Conservation (phyloP, 2,329 filamentous ascomycete species). For the Hypomyces rosellus region DNA sequence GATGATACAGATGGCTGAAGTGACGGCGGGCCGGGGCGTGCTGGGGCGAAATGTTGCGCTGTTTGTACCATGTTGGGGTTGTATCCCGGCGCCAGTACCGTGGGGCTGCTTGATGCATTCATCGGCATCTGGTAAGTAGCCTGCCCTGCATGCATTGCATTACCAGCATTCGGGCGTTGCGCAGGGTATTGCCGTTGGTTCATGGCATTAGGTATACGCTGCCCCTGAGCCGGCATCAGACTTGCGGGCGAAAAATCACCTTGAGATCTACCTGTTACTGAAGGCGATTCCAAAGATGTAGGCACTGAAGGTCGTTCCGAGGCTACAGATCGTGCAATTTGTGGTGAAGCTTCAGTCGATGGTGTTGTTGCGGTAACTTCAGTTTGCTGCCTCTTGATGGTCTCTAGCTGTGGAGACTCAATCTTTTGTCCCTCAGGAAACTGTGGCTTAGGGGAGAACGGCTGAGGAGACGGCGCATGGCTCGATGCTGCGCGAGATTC, state of each 20-base stretch:
- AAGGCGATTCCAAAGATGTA: background rate
- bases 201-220: no score
- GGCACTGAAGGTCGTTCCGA: conserved; percentile 1
- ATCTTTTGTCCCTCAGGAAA: background rate
- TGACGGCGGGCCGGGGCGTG: background rate
- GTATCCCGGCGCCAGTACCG: no score
- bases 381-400: background rate
- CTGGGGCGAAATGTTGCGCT: background rate
- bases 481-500: background rate
- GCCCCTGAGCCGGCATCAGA: no score
- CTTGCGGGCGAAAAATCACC: background rate
- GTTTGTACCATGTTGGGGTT: no score
- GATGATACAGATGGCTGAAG: background rate
- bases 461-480: conserved; percentile 4
- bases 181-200: no score
- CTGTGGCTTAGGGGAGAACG: conserved; percentile 5
- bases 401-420: background rate
- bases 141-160: background rate
- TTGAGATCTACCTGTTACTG: background rate
- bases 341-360: conserved; percentile 5
- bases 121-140: background rate
- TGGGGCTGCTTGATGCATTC: background rate
- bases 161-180: no score
- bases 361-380: background rate
- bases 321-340: conserved; percentile 2